Percentiles rank a stretch among this genome's conserved stretches.
phyloP scores from a whole-genome alignment of 371 early-diverging fungal species.

The Mucor velutinosus region DNA sequence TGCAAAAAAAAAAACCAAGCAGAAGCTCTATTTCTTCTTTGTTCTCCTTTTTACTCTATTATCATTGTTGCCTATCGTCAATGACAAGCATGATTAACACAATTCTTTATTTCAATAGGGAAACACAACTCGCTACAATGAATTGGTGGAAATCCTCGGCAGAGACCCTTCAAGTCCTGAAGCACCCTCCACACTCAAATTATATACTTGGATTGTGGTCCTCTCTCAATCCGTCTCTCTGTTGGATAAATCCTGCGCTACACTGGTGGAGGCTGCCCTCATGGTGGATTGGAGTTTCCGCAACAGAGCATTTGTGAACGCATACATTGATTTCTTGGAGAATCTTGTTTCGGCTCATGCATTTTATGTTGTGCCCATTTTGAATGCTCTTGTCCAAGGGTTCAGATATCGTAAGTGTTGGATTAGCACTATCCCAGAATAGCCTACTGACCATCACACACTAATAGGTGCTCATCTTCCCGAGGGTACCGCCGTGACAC shows the following conservation, averaged over 20 bases:
- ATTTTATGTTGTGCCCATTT: conserved; percentile 69
- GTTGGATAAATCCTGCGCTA: conserved; percentile 54
- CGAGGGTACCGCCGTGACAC: conserved; percentile 23
- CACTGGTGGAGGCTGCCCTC: conserved; percentile 74
- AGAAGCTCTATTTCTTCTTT: conserved; percentile 14
- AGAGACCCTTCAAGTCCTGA: conserved; percentile 45
- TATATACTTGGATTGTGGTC: conserved; percentile 55
- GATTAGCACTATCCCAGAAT: too few species aligned
- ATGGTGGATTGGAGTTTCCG: conserved; percentile 68
- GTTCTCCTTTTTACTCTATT: neutral
- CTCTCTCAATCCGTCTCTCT: conserved; percentile 61
- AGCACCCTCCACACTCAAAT: conserved; percentile 49
- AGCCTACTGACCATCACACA: neutral
- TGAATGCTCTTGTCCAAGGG: conserved; percentile 62
- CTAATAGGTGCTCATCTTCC: conserved; percentile 27
- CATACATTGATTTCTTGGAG: conserved; percentile 73
- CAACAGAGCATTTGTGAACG: conserved; percentile 63
- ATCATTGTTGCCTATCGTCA: neutral
- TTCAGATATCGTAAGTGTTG: conserved; percentile 64
- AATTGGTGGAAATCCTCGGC: conserved; percentile 50
- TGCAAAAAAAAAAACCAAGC: neutral
- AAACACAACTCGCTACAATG: conserved; percentile 50
- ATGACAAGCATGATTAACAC: neutral
- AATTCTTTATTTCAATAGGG: conserved; percentile 37
- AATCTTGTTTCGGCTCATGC: conserved; percentile 89